Percentiles rank a stretch among this genome's conserved stretches.
These are phyloP conservation scores for Boletus reticuloceps DNA, from an alignment of 768 basidiomycete genomes.

Conservation along the genomic window DNA sequence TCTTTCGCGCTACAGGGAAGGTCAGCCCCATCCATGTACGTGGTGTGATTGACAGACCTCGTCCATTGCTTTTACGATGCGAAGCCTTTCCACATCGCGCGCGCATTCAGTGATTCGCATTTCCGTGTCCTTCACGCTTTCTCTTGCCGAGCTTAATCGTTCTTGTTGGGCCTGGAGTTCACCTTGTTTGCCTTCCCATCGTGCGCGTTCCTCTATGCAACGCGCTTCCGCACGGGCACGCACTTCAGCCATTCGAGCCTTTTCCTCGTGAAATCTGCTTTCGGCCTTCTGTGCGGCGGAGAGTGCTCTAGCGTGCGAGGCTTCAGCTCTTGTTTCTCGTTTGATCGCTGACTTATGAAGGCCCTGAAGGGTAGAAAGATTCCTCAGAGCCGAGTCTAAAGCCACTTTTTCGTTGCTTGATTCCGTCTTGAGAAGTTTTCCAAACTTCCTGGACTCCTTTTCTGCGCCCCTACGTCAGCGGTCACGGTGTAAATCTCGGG, in stretches of 20 bases:
- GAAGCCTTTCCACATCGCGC: constrained; percentile 67
- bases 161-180: constrained; percentile 47
- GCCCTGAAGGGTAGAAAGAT: constrained; percentile 64
- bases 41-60: constrained; percentile 38
- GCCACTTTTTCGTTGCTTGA: constrained; percentile 65
- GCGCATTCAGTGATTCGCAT: constrained; percentile 66
- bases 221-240: constrained; percentile 45
- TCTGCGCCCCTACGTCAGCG: constrained; percentile 34
- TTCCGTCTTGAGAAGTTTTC: constrained; percentile 70
- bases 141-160: constrained; percentile 47
- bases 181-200: constrained; percentile 51
- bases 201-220: constrained; percentile 54
- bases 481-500: not conserved
- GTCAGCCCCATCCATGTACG: constrained; percentile 1
- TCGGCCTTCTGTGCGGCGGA: constrained; percentile 61
- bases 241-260: constrained; percentile 51
- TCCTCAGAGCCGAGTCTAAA: constrained; percentile 56
- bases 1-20: constrained; percentile 46
- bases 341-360: constrained; percentile 67
- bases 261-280: constrained; percentile 58
- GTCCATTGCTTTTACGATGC: constrained; percentile 64
- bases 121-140: constrained; percentile 56
- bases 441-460: constrained; percentile 57
- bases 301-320: constrained; percentile 51
- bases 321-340: constrained; percentile 59